Conservation (phyloP, 345 rosid species). For the Brassica incana region DNA sequence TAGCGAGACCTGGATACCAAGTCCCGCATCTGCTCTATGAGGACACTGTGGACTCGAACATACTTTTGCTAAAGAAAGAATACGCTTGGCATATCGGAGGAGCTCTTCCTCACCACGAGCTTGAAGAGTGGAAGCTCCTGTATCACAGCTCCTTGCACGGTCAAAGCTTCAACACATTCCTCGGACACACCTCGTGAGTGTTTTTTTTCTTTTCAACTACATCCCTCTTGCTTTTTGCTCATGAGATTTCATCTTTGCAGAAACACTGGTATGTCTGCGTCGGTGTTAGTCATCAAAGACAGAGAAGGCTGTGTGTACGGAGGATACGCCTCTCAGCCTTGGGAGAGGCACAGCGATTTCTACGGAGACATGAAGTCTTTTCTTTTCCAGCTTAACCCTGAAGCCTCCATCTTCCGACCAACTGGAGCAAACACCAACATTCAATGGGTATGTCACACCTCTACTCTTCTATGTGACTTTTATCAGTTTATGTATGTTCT, state of each 20-base stretch:
- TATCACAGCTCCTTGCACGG: constrained; percentile 81
- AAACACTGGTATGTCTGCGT: constrained; percentile 54
- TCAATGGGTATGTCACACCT: constrained; percentile 68
- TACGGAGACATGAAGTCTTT: constrained; percentile 94
- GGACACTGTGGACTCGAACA: constrained; percentile 50
- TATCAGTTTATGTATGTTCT: background rate
- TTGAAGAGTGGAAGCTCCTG: constrained; percentile 80
- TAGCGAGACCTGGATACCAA: constrained; percentile 49
- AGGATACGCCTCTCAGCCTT: constrained; percentile 91
- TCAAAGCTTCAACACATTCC: constrained; percentile 81
- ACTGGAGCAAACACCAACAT: constrained; percentile 37
- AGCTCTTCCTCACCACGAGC: constrained; percentile 71
- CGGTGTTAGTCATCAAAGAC: constrained; percentile 75
- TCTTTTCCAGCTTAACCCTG: constrained; percentile 78
- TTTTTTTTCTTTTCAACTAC: background rate
- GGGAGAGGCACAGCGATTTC: constrained; percentile 83
- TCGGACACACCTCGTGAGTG: constrained; percentile 72
- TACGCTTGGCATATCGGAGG: constrained; percentile 98
- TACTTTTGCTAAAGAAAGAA: constrained; percentile 59
- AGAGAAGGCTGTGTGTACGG: constrained; percentile 75
- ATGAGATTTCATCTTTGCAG: constrained; percentile 55
- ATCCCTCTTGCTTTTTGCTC: constrained; percentile 15
- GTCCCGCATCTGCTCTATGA: constrained; percentile 58
- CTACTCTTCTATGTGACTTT: background rate
- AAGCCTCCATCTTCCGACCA: background rate